A percentile compares a stretch with the other conserved stretches of the same genome.
phyloP scores from a whole-genome alignment of 805 yeast species.

The Komagataella populi region DNA sequence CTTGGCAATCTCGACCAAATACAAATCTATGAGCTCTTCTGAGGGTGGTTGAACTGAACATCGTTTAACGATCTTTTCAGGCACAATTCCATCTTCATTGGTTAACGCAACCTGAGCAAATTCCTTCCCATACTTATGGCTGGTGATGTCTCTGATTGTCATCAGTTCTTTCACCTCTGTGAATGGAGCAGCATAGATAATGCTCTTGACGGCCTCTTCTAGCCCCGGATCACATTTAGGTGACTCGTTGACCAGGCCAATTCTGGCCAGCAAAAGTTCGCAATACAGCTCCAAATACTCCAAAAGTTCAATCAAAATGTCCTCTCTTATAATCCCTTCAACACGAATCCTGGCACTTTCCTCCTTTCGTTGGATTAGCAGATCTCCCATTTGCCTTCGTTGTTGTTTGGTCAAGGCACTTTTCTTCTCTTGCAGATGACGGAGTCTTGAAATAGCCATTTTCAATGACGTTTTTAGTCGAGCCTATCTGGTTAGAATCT shows the following conservation, averaged over 20 bases:
- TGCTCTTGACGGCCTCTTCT: conserved; percentile 59
- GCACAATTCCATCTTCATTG: conserved; percentile 37
- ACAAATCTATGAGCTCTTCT: conserved; percentile 49
- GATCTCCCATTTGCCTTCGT: conserved; percentile 56
- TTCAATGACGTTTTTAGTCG: conserved; percentile 28
- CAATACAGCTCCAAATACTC: conserved; percentile 75
- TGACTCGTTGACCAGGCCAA: conserved; percentile 34
- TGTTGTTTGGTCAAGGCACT: conserved; percentile 65
- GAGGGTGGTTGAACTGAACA: conserved; percentile 59
- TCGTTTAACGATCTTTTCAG: conserved; percentile 50
- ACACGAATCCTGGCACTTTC: conserved; percentile 74
- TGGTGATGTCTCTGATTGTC: conserved; percentile 46
- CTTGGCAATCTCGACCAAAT: conserved; percentile 66
- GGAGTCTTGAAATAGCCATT: conserved; percentile 59
- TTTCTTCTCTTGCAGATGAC: conserved; percentile 63
- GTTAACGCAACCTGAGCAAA: conserved; percentile 43
- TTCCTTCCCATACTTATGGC: conserved; percentile 54
- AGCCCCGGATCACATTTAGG: conserved; percentile 39
- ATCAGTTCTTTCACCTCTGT: conserved; percentile 66
- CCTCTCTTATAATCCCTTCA: conserved; percentile 75
- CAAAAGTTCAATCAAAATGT: conserved; percentile 62
- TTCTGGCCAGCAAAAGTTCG: conserved; percentile 66
- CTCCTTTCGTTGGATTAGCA: conserved; percentile 57
- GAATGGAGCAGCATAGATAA: conserved; percentile 56
- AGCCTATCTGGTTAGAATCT: not conserved